Base-by-base conservation (phyloP, 768 basidiomycete genomes). In the Pluteus cervinus region DNA sequence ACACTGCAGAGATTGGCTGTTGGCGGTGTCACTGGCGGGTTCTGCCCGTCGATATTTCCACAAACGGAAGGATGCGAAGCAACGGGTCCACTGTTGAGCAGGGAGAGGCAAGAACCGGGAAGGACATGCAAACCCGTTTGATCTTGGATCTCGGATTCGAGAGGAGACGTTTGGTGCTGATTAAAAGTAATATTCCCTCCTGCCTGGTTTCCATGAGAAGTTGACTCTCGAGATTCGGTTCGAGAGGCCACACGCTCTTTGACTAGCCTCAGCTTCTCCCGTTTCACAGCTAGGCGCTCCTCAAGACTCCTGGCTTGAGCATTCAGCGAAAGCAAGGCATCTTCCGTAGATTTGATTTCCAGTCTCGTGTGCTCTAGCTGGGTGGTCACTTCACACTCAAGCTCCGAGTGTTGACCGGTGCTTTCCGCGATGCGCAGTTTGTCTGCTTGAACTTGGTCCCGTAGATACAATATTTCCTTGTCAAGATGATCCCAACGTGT, bases 241-340 rank as follows among this genome's bases (percentile, higher is more conserved):
- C 63, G 53, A 33, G 63, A 61, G 48, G 78, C 76, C 21, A 71
- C 76, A 35, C 68, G 73, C 45, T 79, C 78, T 47, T 75, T 76
- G 24, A 76, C 66, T n/a, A 58, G 53, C 44, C 60, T 67, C 40
- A 92, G 60, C 38, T 68, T 68, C 45, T 75, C 75, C 59, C 71
- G 79, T 57, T 79, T 77, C 41, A 72, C 67, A 22, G 73, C 67
- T 24, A 91, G 68, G 48, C 64, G 73, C 33, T 81, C 80, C 57
- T 92, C 88, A 39, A 91, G 61, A 49, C 83, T 84, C 44, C 76
- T 73, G 30, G 83, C 78, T 34, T 81, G 77, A 24, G 68, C 65
- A 51, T 72, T 79, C 24, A 87, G 66, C 7, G 75, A 68, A 31
- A 68, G 60, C 14, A 87, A 66, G 11, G 78, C 66, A 35, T 85